A percentile compares a stretch with the other conserved stretches of the same genome.
phyloP scores from a whole-genome alignment of 2,329 filamentous ascomycete species.

The Metarhizium rileyi region DNA sequence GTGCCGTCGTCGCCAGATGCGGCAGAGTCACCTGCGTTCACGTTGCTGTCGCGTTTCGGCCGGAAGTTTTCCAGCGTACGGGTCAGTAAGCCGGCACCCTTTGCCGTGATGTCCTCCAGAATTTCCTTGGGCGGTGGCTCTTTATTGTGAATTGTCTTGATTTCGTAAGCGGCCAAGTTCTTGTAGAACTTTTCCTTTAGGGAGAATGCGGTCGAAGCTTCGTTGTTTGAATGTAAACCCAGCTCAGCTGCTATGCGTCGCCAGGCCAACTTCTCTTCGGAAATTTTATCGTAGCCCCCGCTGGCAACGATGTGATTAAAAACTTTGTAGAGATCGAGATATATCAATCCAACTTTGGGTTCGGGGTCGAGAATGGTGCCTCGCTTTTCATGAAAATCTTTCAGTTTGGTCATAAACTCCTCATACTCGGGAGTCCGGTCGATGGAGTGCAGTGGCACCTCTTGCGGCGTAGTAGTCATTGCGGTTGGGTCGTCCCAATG shows the following conservation, averaged over 20 bases:
- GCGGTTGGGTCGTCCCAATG: constrained; percentile 3
- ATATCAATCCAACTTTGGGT: constrained; percentile 68
- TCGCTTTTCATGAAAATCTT: constrained; percentile 66
- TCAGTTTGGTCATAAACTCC: constrained; percentile 66
- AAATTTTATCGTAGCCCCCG: constrained; percentile 81
- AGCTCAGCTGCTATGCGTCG: constrained; percentile 69
- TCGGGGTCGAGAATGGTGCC: constrained; percentile 71
- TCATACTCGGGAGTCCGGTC: constrained; percentile 62
- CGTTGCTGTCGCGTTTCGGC: constrained; percentile 35
- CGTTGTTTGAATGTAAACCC: constrained; percentile 62
- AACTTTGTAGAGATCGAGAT: constrained; percentile 67
- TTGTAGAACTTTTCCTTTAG: constrained; percentile 87
- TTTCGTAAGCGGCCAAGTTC: constrained; percentile 80
- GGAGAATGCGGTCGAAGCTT: constrained; percentile 74
- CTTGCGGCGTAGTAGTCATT: constrained; percentile 20
- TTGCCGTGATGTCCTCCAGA: constrained; percentile 77
- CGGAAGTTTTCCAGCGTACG: constrained; percentile 70
- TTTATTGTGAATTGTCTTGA: constrained; percentile 64
- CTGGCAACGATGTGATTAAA: constrained; percentile 68
- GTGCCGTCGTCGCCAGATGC: constrained; percentile 52
- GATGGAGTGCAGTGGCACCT: constrained; percentile 35
- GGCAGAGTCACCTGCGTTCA: constrained; percentile 46
- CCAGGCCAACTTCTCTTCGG: constrained; percentile 78
- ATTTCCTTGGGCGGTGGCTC: constrained; percentile 84
- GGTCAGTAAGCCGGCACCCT: constrained; percentile 68